These are phyloP conservation scores for Tetracladium setigerum DNA, from an alignment of 495 filamentous ascomycete genomes.

Conservation along the genomic window DNA sequence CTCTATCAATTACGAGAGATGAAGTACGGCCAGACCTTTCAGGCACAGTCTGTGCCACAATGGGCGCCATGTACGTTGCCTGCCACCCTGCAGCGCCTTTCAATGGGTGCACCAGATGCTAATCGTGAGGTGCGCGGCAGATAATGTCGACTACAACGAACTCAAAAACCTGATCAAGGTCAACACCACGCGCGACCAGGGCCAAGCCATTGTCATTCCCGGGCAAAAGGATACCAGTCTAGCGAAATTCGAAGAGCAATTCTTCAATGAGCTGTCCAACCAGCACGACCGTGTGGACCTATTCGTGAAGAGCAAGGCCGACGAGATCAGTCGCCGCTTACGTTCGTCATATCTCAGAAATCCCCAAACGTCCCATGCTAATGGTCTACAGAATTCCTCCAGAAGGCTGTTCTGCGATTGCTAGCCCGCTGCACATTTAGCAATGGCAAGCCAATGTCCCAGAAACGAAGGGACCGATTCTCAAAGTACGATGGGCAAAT, in stretches of 20 bases:
- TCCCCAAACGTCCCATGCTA: not conserved
- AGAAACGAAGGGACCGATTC: constrained; percentile 35
- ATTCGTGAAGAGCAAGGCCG: constrained; percentile 64
- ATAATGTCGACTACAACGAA: constrained; percentile 74
- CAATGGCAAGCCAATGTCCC: constrained; percentile 13
- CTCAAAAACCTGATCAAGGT: constrained; percentile 67
- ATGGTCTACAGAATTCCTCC: constrained; percentile 6
- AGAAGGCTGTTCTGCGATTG: constrained; percentile 11
- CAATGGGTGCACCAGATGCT: not conserved
- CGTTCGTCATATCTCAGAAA: constrained; percentile 30
- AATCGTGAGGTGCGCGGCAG: constrained; percentile 20
- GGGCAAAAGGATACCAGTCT: constrained; percentile 46
- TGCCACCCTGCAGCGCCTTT: not conserved
- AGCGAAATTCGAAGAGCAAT: constrained; percentile 49
- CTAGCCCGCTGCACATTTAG: constrained; percentile 9
- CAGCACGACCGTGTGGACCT: constrained; percentile 62
- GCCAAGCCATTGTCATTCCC: constrained; percentile 57
- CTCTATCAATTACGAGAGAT: constrained; percentile 23
- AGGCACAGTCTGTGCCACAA: constrained; percentile 45
- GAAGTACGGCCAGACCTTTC: constrained; percentile 51
- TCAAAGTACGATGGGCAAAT: constrained; percentile 38
- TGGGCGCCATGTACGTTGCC: constrained; percentile 35
- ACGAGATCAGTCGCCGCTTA: constrained; percentile 55
- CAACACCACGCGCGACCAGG: constrained; percentile 52
- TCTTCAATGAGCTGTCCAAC: constrained; percentile 51